phyloP scores from a whole-genome alignment of 768 basidiomycete genomes.

The Boletus eberwhitei region DNA sequence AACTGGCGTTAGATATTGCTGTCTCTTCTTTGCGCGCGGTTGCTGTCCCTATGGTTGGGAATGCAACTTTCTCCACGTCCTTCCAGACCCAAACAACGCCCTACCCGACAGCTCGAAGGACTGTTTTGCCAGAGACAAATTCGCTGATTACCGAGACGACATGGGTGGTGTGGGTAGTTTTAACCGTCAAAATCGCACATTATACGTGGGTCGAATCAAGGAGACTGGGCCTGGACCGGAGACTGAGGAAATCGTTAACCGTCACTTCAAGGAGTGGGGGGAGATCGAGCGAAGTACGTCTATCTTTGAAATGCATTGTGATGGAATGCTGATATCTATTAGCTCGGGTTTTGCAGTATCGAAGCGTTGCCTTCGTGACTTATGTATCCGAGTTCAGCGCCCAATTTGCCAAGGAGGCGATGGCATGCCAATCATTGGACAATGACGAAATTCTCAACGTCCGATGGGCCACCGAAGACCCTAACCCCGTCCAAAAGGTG shows the following conservation, averaged over 20 bases:
- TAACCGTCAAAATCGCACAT: slow-evolving; percentile 86
- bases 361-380: slow-evolving; percentile 96
- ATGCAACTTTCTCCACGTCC: slow-evolving; percentile 90
- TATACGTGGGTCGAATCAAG: slow-evolving; percentile 93
- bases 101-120: slow-evolving; percentile 93
- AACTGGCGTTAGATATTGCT: slow-evolving; percentile 88
- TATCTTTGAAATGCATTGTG: not conserved
- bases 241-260: slow-evolving; percentile 84
- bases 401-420: slow-evolving; percentile 96
- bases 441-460: slow-evolving; percentile 98
- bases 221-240: slow-evolving; percentile 86
- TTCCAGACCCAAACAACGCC: slow-evolving; percentile 66
- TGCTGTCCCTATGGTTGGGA: slow-evolving; percentile 99
- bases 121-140: slow-evolving; percentile 96
- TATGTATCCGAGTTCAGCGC: slow-evolving; percentile 83
- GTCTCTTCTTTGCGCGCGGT: slow-evolving; percentile 93
- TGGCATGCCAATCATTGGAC: slow-evolving; percentile 97
- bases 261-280: slow-evolving; percentile 97
- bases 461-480: slow-evolving; percentile 98
- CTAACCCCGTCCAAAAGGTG: slow-evolving; percentile 88
- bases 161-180: slow-evolving; percentile 99
- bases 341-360: slow-evolving; percentile 91
- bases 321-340: slow-evolving; percentile 8
- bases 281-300: slow-evolving; percentile 84
- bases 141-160: slow-evolving; percentile 95